phyloP scores from a whole-genome alignment of 176 grass and related monocot genomes.

The Cenchrus fungigraminus region DNA sequence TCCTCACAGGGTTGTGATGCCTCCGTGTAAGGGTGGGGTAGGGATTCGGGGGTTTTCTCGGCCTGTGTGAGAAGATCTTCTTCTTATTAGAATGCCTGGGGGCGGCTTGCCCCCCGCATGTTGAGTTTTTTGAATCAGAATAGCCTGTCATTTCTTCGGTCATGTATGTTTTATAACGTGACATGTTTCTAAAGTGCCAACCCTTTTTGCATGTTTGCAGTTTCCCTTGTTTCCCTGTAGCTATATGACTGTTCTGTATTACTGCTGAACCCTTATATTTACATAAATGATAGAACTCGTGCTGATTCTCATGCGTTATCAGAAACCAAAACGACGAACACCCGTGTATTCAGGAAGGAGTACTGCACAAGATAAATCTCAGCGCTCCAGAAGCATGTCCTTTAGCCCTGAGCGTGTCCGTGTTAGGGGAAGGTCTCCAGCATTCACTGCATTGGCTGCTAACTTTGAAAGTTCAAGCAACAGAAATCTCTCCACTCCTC shows the following conservation, averaged over 20 bases:
- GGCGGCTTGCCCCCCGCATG: too few species aligned
- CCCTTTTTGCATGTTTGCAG: neutral
- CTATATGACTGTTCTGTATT: neutral
- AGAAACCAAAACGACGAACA: constrained; percentile 78
- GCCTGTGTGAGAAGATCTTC: too few species aligned
- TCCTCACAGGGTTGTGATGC: too few species aligned
- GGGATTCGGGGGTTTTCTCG: too few species aligned
- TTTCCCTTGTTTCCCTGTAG: neutral
- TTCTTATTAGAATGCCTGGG: too few species aligned
- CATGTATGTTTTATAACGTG: constrained; percentile 8
- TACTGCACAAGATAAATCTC: constrained; percentile 72
- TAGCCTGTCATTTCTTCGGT: constrained; percentile 11
- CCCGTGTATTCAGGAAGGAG: constrained; percentile 61
- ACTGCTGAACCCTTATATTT: neutral
- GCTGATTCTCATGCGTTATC: constrained; percentile 32
- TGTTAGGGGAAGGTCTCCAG: constrained; percentile 84
- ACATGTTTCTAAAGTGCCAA: neutral
- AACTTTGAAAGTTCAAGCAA: constrained; percentile 82
- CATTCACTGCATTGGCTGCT: constrained; percentile 84
- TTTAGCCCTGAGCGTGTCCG: constrained; percentile 87
- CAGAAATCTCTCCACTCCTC: constrained; percentile 91
- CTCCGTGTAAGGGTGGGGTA: too few species aligned
- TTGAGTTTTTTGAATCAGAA: neutral
- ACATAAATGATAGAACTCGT: constrained; percentile 14
- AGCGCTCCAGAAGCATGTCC: constrained; percentile 86